Base-by-base conservation (phyloP, 2,329 filamentous ascomycete species). In the Rhynchosporium secalis region DNA sequence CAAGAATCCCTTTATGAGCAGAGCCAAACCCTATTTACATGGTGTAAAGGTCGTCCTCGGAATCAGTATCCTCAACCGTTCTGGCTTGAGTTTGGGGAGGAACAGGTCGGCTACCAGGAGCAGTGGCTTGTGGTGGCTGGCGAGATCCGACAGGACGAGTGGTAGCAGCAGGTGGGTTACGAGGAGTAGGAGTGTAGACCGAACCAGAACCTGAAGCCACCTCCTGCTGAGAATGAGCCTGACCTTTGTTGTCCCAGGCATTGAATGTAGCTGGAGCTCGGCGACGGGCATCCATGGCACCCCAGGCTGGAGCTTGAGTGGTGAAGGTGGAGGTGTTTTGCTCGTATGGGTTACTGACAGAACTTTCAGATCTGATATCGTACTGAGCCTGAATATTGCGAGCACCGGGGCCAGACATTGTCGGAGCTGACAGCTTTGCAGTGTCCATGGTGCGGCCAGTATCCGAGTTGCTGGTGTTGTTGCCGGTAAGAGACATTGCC, bases 331-430 rank as follows among this genome's bases (percentile, higher is more conserved):
- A 20, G 20, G 20, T 20, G 20, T 20, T 1, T 20, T 36, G 51
- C 45, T 71, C 63, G 33, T 66, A 67, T 6, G 60, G 54, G 41
- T 71, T 70, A 43, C 66, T 72, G 4, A 20, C 51, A 10, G 51
- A 54, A 4, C 33, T 40, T 15, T 54, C 33, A 4, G 51, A 54
- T 10, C 8, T 40, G 10, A 54, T 41, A 6, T 54, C 51, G 15
- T 40, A 54, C 7, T 20, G 38, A 4, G 3, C 26, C 2, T 26
- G 51, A 10, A 33, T 54, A 33, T 41, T 54, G 26, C 51, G 51
- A 20, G 51, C 40, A 15, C 51, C 51, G 38, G 36, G 8, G 40
- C 51, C 51, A 40, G 51, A 54, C 33, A 54, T 54, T 3, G 33
- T 54, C 3, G 36, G 36, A 9, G 51, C 36, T 40, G 51, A 20